Conservation (phyloP, 1,139 yeast species). For the Lodderomyces orthopsilosis region DNA sequence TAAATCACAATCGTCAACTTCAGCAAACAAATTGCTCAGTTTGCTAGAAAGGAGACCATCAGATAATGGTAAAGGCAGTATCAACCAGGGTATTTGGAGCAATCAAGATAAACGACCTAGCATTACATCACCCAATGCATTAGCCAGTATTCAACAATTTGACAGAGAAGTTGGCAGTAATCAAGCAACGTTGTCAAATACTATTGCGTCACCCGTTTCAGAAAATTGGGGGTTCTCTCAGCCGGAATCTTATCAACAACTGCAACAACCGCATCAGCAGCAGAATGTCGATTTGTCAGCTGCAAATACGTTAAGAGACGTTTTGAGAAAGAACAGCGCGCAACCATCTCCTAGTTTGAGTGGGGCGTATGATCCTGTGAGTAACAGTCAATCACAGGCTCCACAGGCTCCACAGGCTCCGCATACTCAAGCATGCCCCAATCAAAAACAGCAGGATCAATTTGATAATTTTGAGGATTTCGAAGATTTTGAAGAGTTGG, state of each 20-base stretch:
- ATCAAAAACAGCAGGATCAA: neutral
- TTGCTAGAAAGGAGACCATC: slow-evolving; percentile 16
- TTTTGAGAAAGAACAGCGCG: slow-evolving; percentile 5
- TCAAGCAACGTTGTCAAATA: neutral
- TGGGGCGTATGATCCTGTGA: neutral
- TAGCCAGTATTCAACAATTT: slow-evolving; percentile 1
- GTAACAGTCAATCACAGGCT: neutral
- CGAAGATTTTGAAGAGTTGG: slow-evolving; percentile 33
- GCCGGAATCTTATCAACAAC: slow-evolving; percentile 2
- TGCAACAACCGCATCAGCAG: slow-evolving; percentile 4
- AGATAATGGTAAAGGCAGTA: neutral
- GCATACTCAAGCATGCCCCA: neutral
- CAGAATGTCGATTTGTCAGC: neutral
- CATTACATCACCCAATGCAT: slow-evolving; percentile 1
- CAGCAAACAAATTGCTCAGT: slow-evolving; percentile 19
- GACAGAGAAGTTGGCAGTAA: neutral
- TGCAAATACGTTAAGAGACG: slow-evolving; percentile 1
- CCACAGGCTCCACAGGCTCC: neutral
- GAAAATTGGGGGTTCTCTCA: slow-evolving; percentile 6
- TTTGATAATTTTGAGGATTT: slow-evolving; percentile 8
- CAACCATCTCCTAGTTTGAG: neutral
- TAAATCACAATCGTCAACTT: slow-evolving; percentile 1
- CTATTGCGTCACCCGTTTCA: slow-evolving; percentile 4
- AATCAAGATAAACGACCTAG: neutral
- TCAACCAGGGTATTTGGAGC: slow-evolving; percentile 6